Evolutionary conservation across 2,329 filamentous ascomycete species (phyloP), one percentile per base, ranked within the genome.

Genomic region (Bipolaris cookei): DNA sequence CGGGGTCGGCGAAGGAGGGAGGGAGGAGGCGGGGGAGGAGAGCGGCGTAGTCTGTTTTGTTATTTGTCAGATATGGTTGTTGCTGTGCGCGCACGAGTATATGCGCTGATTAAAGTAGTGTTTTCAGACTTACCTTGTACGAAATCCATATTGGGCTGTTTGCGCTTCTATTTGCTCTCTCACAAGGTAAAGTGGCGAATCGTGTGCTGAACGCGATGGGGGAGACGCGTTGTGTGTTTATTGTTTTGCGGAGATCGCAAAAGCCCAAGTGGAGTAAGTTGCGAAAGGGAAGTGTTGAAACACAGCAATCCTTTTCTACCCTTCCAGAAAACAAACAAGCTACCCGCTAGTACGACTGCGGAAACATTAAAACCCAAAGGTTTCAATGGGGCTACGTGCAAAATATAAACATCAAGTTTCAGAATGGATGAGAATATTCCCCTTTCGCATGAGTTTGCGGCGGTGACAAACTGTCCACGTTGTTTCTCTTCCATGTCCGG

Each of bases 1-100:
- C 62, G 6, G 72, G 66, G 57, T 58, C 65, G 34, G 70, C 66
- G 57, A 76, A 54, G 38, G 71, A 67, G 10, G 74, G 62, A 11
- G 72, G 72, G 54, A 76, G 68, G 62, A 73, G 62, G 44, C 63
- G 62, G 11, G 68, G 66, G 61, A 74, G 68, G 43, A 74, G 58
- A 20, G 65, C 59, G 16, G 67, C 48, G 56, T 73, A 75, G 60
- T 75, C 74, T 76, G 60, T 10, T 28, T 18, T n/a, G 13, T 18
- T 14, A 25, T n/a, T n/a, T n/a, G 58, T 67, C 61, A 67, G 63
- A 53, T 47, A 38, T 23, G 3, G 21, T 6, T 28, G 34, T 37
- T 14, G n/a, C 20, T 34, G 20, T 51, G 25, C 60, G 13, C 13
- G 14, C 13, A 11, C 13, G 23, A 41, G 10, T 25, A 20, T n/a